phyloP scores from a whole-genome alignment of 805 yeast species.

The Sugiyamaella smithiae region DNA sequence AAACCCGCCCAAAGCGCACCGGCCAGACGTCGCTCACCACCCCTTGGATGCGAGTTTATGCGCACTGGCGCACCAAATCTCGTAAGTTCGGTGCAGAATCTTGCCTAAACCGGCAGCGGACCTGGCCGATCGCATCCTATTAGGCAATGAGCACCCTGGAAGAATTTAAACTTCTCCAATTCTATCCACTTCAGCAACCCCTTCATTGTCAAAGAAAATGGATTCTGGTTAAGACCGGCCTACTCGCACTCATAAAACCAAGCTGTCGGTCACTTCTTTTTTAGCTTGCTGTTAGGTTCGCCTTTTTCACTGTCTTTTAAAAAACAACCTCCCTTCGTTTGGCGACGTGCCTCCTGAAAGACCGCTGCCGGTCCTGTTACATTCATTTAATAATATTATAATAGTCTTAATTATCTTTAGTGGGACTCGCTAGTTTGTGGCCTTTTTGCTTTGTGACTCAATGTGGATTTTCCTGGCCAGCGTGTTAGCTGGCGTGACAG shows the following conservation, averaged over 20 bases:
- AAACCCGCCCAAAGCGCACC: neutral
- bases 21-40: neutral
- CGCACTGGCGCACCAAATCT: neutral
- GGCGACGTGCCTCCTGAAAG: neutral
- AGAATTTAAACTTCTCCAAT: constrained; percentile 3
- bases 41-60: constrained; percentile 3
- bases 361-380: too few species aligned
- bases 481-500: constrained; percentile 20
- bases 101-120: neutral
- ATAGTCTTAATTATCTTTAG: too few species aligned
- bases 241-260: neutral
- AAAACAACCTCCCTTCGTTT: neutral
- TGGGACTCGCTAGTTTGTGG: too few species aligned
- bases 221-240: neutral
- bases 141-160: neutral
- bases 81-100: neutral
- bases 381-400: too few species aligned
- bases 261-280: neutral
- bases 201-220: constrained; percentile 2
- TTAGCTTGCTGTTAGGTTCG: neutral
- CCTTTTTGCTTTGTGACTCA: too few species aligned
- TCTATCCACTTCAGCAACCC: neutral
- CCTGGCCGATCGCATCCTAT: neutral
- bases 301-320: too few species aligned
- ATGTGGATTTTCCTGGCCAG: constrained; percentile 9